Percentiles rank a stretch among this genome's conserved stretches.
phyloP scores from a whole-genome alignment of 1,139 yeast genomes.

The Sugiyamaella xylanicola region DNA sequence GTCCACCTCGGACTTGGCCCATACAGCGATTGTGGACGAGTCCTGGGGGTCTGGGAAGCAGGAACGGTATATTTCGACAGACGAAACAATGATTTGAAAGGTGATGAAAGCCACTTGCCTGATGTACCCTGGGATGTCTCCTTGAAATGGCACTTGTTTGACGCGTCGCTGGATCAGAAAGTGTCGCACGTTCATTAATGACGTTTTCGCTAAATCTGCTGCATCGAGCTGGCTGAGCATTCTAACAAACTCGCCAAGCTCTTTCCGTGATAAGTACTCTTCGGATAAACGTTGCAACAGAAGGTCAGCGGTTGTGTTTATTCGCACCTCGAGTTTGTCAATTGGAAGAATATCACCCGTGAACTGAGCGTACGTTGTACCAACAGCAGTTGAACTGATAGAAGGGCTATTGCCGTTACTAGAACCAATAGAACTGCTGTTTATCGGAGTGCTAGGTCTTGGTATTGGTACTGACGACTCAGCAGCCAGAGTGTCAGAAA shows the following conservation, averaged over 20 bases:
- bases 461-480: background rate
- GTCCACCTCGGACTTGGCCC: slow-evolving; percentile 73
- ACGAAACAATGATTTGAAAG: slow-evolving; percentile 55
- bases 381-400: background rate
- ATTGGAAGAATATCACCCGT: slow-evolving; percentile 27
- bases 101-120: slow-evolving; percentile 62
- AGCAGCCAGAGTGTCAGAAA: slow-evolving; percentile 7
- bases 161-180: slow-evolving; percentile 50
- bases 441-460: background rate
- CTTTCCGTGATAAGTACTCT: slow-evolving; percentile 40
- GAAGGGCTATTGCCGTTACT: background rate
- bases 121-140: slow-evolving; percentile 57
- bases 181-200: slow-evolving; percentile 52
- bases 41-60: slow-evolving; percentile 47
- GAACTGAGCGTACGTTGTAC: background rate
- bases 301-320: slow-evolving; percentile 34
- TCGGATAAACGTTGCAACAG: slow-evolving; percentile 42
- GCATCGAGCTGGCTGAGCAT: slow-evolving; percentile 49
- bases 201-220: slow-evolving; percentile 51
- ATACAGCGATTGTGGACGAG: slow-evolving; percentile 54
- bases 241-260: slow-evolving; percentile 40
- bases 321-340: slow-evolving; percentile 38
- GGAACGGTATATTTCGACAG: slow-evolving; percentile 50
- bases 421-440: background rate
- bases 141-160: slow-evolving; percentile 54